phyloP scores from a whole-genome alignment of 345 rosid species.

The Eucalyptus fibrosa region DNA sequence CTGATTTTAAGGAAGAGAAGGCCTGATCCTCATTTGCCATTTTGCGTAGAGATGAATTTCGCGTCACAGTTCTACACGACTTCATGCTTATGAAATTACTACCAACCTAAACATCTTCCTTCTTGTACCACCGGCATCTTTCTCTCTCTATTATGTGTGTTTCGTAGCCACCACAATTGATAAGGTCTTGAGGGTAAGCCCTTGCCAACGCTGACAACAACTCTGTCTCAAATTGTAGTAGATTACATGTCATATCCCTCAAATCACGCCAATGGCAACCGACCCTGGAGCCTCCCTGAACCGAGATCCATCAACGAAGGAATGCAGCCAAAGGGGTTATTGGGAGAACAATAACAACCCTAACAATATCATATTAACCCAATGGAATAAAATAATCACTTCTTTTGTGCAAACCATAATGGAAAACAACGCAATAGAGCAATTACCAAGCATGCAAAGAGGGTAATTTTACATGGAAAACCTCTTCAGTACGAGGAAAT shows the following conservation, averaged over 20 bases:
- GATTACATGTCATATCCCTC: neutral
- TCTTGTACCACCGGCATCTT: neutral
- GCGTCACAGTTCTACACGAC: neutral
- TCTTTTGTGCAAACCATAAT: no score
- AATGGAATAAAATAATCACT: no score
- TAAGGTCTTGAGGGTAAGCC: neutral
- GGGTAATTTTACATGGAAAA: neutral
- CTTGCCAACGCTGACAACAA: neutral
- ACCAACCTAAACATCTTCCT: neutral
- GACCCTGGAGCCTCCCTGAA: neutral
- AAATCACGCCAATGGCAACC: neutral
- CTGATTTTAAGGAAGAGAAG: neutral
- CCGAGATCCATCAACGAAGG: neutral
- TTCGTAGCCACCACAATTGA: neutral
- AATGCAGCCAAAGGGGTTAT: neutral
- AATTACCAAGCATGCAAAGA: neutral
- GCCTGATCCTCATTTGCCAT: neutral
- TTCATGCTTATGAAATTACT: neutral
- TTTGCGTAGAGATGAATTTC: neutral
- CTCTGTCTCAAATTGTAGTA: neutral
- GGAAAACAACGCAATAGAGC: rapidly evolving
- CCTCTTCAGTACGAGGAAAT: neutral
- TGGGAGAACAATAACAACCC: neutral
- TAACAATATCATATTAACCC: no score
- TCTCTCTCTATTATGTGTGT: neutral